Percentiles rank a stretch among this genome's conserved stretches.
Conservation (phyloP, 1,139 yeast genomes). For the Arxiozyma telluris region DNA sequence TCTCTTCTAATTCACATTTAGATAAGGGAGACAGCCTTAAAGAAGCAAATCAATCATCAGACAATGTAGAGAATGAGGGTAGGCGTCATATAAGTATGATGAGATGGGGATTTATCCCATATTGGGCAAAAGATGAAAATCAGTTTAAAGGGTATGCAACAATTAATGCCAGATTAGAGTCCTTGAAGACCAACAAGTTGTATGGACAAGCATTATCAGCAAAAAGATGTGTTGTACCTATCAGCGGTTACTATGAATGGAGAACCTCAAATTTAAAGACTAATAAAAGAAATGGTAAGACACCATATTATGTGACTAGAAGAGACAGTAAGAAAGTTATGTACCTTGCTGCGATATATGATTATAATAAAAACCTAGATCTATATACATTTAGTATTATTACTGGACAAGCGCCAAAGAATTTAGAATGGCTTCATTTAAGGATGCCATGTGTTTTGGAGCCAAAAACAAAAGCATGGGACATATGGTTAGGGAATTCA, state of each 20-base stretch:
- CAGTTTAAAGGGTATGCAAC: slow-evolving; percentile 34
- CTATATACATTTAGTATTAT: slow-evolving; percentile 55
- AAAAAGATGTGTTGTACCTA: slow-evolving; percentile 57
- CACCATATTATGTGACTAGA: slow-evolving; percentile 59
- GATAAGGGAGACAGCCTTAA: not conserved
- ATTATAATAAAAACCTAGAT: slow-evolving; percentile 29
- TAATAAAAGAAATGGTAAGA: slow-evolving; percentile 32
- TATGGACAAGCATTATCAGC: slow-evolving; percentile 37
- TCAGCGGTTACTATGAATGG: slow-evolving; percentile 89
- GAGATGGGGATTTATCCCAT: slow-evolving; percentile 58
- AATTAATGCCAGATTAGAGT: slow-evolving; percentile 61
- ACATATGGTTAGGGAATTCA: slow-evolving; percentile 47
- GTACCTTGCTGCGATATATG: slow-evolving; percentile 65
- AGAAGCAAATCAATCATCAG: not conserved
- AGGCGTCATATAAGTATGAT: slow-evolving; percentile 22
- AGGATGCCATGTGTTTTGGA: slow-evolving; percentile 68
- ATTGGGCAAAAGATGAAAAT: slow-evolving; percentile 37
- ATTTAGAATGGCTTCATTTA: slow-evolving; percentile 59
- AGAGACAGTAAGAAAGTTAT: slow-evolving; percentile 36
- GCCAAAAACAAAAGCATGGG: slow-evolving; percentile 50
- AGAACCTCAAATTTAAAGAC: slow-evolving; percentile 7
- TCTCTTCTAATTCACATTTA: slow-evolving; percentile 5
- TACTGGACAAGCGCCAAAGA: slow-evolving; percentile 59
- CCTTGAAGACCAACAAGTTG: slow-evolving; percentile 38
- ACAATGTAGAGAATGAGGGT: not conserved